Evolutionary conservation across 306 rosid genomes (phyloP), one percentile per base, ranked within the genome.

Genomic region (Pterocarpus santalinus): DNA sequence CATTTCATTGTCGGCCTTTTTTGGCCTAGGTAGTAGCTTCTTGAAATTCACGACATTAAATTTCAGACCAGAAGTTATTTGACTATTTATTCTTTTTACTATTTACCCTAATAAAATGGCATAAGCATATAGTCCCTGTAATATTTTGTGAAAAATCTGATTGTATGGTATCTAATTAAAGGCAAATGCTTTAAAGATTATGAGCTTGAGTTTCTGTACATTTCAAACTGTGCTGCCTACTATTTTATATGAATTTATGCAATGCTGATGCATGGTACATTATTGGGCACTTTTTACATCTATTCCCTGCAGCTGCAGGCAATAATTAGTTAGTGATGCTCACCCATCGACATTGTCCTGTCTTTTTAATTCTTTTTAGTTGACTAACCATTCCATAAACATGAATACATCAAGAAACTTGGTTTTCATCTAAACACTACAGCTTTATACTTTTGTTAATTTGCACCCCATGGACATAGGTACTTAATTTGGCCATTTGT

Each of bases 391-490:
- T 49, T 49, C 4, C 55, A 49, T 12, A 49, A 49, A 49, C 15
- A 49, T 44, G 77, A 44, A 67, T 33, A 46, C 2, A 46, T 60
- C 16, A 5, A 60, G 71, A 79, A 67, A 49, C 70, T 33, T 34
- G 7, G 44, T 32, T 69, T 78, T 69, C 46, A 6, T 44, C 41
- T 11, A 72, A 11, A 72, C 22, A 2, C 28, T 58, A 10, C 55
- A 49, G 55, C 5, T 49, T 10, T 49, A 49, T 49, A 10, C n/a
- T 13, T 12, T 11, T 2, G n/a, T 12, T 49, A 13, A 49, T 49
- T 49, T 49, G 55, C 14, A 49, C n/a, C 5, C 2, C 11, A 6
- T 30, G 33, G 66, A 39, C 56, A 38, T 39, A 12, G 15, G 68
- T 34, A 53, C 38, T 16, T 22, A 14, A 49, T 49, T 49, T 12